Evolutionary conservation across 2,329 filamentous ascomycete species (phyloP).

Genomic region (Fusarium odoratissimum): DNA sequence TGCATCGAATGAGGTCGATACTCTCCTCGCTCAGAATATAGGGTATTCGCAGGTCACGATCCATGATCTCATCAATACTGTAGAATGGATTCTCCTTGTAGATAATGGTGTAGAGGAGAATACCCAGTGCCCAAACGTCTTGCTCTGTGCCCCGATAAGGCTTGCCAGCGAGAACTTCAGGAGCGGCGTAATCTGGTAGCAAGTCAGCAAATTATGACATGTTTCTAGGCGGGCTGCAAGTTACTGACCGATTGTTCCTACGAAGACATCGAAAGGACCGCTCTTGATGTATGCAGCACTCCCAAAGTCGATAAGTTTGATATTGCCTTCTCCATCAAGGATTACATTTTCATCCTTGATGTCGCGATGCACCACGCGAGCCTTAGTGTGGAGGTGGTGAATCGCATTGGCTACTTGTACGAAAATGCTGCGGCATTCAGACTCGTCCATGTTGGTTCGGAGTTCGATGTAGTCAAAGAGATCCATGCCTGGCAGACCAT

Average conservation of each 20-base stretch:
- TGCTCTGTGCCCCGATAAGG: conserved; percentile 96
- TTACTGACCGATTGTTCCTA: conserved; percentile 91
- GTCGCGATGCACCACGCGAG: conserved; percentile 92
- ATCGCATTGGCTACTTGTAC: conserved; percentile 90
- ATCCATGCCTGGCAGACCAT: conserved; percentile 96
- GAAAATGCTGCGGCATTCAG: conserved; percentile 94
- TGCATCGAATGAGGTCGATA: conserved; percentile 88
- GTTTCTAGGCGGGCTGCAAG: conserved; percentile 2
- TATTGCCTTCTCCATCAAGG: conserved; percentile 91
- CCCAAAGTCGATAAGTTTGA: conserved; percentile 98
- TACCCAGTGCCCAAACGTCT: conserved; percentile 97
- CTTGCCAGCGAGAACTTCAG: conserved; percentile 93
- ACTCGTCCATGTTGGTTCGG: conserved; percentile 94
- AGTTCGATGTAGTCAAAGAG: conserved; percentile 99
- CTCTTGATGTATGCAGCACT: conserved; percentile 98
- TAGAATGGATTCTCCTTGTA: conserved; percentile 99
- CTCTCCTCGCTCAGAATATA: conserved; percentile 91
- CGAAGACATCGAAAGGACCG: conserved; percentile 98
- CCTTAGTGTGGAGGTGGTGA: conserved; percentile 90
- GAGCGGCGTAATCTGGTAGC: conserved; percentile 88
- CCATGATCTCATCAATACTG: conserved; percentile 99
- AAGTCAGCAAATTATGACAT: conserved; percentile 13
- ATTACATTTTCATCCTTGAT: conserved; percentile 99
- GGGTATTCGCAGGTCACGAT: conserved; percentile 91
- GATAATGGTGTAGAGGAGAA: conserved; percentile 96